These are phyloP conservation scores for Lactifluus volemus DNA, from an alignment of 768 basidiomycete species.

Conservation along the genomic window DNA sequence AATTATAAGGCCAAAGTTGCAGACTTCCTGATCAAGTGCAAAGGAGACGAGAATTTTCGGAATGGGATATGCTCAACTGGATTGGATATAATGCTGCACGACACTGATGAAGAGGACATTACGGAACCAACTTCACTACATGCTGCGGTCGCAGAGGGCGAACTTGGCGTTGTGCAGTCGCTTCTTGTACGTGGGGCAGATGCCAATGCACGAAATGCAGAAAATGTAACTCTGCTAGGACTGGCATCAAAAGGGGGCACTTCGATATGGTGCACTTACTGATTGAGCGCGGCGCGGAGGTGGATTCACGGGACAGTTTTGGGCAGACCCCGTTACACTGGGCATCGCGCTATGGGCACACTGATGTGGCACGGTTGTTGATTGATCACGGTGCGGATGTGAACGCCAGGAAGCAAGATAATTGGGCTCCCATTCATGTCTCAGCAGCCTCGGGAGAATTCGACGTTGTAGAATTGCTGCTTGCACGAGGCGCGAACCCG, in stretches of 20 bases:
- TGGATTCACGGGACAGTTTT: neutral
- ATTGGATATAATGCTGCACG: neutral
- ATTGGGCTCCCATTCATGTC: constrained; percentile 1
- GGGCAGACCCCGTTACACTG: constrained; percentile 1
- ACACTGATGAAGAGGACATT: neutral
- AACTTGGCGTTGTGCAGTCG: neutral
- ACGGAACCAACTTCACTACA: neutral
- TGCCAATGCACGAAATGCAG: neutral
- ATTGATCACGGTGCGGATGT: neutral
- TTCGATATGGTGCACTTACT: neutral
- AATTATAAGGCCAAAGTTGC: neutral
- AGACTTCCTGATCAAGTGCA: neutral
- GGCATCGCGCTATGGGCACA: neutral
- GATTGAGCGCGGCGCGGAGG: neutral
- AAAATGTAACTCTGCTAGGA: neutral
- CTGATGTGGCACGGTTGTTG: neutral
- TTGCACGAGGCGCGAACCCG: no score
- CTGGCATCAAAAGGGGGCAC: neutral
- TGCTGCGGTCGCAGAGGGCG: neutral
- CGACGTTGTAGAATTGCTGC: neutral
- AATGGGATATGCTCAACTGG: neutral
- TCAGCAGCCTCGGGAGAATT: neutral
- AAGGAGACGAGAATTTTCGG: neutral
- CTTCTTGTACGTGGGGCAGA: neutral
- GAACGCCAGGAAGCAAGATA: neutral